Evolutionary conservation across 768 basidiomycete genomes (phyloP).

Genomic region (Lyophyllum decastes): DNA sequence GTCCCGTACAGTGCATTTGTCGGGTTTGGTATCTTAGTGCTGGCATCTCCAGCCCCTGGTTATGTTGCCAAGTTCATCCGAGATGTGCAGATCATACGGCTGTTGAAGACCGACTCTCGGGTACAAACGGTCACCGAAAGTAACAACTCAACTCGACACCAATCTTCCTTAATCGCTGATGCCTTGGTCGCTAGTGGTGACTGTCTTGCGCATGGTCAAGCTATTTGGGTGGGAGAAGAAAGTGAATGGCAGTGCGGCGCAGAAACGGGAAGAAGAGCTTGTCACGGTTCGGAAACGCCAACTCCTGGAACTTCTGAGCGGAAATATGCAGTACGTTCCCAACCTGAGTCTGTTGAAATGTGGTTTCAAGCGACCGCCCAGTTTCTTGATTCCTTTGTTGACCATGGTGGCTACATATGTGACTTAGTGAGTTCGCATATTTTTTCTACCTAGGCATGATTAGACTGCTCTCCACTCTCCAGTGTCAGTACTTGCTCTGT

Average conservation of each 20-base stretch:
- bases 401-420: conserved; percentile 67
- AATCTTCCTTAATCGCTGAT: not conserved
- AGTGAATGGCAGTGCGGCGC: conserved; percentile 47
- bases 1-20: conserved; percentile 45
- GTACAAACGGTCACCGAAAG: conserved; percentile 62
- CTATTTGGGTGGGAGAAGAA: conserved; percentile 67
- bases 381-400: conserved; percentile 57
- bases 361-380: conserved; percentile 20
- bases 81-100: conserved; percentile 43
- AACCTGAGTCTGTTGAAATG: not conserved
- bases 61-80: conserved; percentile 49
- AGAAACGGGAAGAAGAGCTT: conserved; percentile 63
- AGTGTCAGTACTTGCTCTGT: conserved; percentile 2
- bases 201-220: conserved; percentile 65
- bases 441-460: not conserved
- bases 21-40: conserved; percentile 50
- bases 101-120: conserved; percentile 58
- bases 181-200: conserved; percentile 41
- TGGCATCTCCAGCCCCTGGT: conserved; percentile 57
- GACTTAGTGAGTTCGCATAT: conserved; percentile 40
- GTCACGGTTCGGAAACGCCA: conserved; percentile 49
- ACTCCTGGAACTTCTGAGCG: conserved; percentile 46
- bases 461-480: not conserved
- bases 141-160: conserved; percentile 27
- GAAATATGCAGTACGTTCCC: conserved; percentile 38